A percentile compares a stretch with the other conserved stretches of the same genome.
These are phyloP conservation scores for Calamus simplicifolius DNA, from an alignment of 176 grass and related monocot genomes.

Conservation along the genomic window DNA sequence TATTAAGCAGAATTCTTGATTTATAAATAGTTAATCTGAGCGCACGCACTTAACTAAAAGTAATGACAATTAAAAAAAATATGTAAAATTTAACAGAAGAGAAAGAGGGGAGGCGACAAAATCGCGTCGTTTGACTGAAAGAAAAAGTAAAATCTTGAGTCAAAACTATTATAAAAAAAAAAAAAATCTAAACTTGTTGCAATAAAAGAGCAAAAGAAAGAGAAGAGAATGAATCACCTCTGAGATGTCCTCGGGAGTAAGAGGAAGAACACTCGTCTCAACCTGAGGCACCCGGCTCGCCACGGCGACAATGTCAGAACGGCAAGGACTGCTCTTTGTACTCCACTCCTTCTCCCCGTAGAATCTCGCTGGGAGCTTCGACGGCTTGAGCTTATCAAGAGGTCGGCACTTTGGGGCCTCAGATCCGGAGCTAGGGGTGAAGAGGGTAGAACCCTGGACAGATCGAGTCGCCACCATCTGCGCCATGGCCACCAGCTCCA, in stretches of 20 bases:
- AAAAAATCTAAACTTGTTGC: constrained; percentile 14
- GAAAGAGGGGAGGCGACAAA: no score
- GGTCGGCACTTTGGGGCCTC: not conserved
- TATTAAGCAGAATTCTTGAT: no score
- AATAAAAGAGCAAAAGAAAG: not conserved
- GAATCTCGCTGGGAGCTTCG: constrained; percentile 1
- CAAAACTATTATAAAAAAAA: not conserved
- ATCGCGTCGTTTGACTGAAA: no score
- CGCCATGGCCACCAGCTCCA: constrained; percentile 33
- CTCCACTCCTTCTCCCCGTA: not conserved
- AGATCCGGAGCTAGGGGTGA: not conserved
- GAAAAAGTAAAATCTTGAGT: no score
- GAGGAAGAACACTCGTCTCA: not conserved
- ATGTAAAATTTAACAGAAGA: no score
- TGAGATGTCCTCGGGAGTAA: not conserved
- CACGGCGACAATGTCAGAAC: not conserved
- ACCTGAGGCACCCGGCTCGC: not conserved
- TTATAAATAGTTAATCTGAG: no score
- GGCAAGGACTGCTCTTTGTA: not conserved
- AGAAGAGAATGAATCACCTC: not conserved
- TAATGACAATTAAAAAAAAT: no score
- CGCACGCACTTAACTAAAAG: no score
- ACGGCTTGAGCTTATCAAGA: not conserved
- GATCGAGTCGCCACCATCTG: constrained; percentile 34
- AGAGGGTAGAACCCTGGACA: not conserved